Conservation (phyloP, 495 filamentous ascomycete species). For the Friedmanniomyces endolithicus region DNA sequence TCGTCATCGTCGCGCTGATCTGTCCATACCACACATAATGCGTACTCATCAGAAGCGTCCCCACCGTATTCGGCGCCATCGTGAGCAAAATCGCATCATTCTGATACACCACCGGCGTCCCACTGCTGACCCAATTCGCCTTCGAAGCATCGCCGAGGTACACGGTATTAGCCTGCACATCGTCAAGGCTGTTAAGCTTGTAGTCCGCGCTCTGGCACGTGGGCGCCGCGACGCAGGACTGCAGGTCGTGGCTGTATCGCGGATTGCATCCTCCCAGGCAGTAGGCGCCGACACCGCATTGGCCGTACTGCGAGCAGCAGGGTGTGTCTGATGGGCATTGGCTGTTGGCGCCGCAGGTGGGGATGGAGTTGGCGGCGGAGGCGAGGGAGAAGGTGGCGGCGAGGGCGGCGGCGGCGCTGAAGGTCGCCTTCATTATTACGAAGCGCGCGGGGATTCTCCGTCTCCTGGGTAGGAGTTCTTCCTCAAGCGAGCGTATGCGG, state of each 20-base stretch:
- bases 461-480: no score
- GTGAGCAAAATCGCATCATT: constrained; percentile 60
- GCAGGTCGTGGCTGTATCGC: constrained; percentile 61
- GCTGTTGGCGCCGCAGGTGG: constrained; percentile 43
- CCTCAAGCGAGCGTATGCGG: no score
- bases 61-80: constrained; percentile 67
- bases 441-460: neutral
- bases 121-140: constrained; percentile 80
- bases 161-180: constrained; percentile 52
- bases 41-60: constrained; percentile 79
- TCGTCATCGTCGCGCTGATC: constrained; percentile 75
- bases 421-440: constrained; percentile 11
- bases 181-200: constrained; percentile 56
- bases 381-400: constrained; percentile 16
- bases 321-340: constrained; percentile 65
- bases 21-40: constrained; percentile 96
- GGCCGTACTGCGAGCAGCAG: constrained; percentile 91
- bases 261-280: constrained; percentile 95
- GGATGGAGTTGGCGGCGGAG: neutral
- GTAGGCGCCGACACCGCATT: constrained; percentile 88
- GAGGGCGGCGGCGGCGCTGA: constrained; percentile 17
- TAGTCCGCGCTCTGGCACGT: constrained; percentile 64
- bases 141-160: constrained; percentile 73
- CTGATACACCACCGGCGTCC: constrained; percentile 53
- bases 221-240: constrained; percentile 78